A percentile compares a stretch with the other conserved stretches of the same genome.
phyloP scores from a whole-genome alignment of 495 filamentous ascomycete species.

The Penicillium taxi region DNA sequence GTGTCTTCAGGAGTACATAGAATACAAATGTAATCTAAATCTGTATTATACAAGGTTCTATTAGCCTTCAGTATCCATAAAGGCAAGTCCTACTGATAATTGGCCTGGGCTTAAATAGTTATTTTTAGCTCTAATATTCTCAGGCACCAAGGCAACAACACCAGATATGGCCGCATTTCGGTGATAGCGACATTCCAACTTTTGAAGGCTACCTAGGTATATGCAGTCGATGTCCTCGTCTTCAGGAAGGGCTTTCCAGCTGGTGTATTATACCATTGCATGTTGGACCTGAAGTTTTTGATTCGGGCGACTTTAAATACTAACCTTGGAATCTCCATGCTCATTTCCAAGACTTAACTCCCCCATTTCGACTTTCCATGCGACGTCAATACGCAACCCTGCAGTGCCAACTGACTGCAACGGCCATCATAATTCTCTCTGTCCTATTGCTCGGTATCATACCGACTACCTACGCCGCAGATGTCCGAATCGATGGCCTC shows the following conservation, averaged over 20 bases:
- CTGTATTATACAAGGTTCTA: too few relatives aligned
- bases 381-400: constrained; percentile 52
- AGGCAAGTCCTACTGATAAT: too few relatives aligned
- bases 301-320: neutral
- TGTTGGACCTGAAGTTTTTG: constrained; percentile 1
- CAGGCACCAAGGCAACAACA: constrained; percentile 4
- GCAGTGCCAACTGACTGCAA: constrained; percentile 63
- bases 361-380: constrained; percentile 39
- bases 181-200: constrained; percentile 9
- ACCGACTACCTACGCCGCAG: constrained; percentile 49
- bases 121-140: too few relatives aligned
- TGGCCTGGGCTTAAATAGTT: too few relatives aligned
- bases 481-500: constrained; percentile 32
- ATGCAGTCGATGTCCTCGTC: constrained; percentile 9
- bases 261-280: constrained; percentile 4
- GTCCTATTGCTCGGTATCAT: constrained; percentile 42
- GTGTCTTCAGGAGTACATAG: too few relatives aligned
- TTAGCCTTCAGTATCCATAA: too few relatives aligned
- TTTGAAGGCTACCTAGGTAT: constrained; percentile 9
- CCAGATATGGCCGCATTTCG: constrained; percentile 4
- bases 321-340: constrained; percentile 13
- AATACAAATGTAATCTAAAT: too few relatives aligned
- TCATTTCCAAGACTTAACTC: constrained; percentile 3
- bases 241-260: constrained; percentile 11
- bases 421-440: constrained; percentile 47